A percentile compares a stretch with the other conserved stretches of the same genome.
Evolutionary conservation across 2,329 filamentous ascomycete species (phyloP).

Genomic region (Monosporascus ibericus): DNA sequence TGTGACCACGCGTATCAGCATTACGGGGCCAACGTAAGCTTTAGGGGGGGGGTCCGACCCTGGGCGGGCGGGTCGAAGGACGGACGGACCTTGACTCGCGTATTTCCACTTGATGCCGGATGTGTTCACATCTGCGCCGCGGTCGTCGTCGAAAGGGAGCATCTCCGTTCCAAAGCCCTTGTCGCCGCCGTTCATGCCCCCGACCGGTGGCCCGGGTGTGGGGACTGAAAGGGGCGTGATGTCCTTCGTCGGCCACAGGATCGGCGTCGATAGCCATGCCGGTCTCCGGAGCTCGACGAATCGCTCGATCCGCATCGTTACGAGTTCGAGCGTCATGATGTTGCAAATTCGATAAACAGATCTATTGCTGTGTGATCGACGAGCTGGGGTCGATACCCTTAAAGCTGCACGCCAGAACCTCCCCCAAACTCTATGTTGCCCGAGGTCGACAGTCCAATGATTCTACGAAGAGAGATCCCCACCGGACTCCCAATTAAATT

Average conservation of each 20-base stretch:
- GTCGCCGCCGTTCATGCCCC: not conserved
- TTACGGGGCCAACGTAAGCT: not conserved
- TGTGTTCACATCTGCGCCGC: constrained; percentile 3
- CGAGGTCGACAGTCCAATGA: too few relatives aligned
- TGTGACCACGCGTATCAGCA: constrained; percentile 1
- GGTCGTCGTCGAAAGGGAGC: constrained; percentile 8
- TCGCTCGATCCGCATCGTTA: not conserved
- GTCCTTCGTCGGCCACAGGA: not conserved
- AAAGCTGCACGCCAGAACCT: too few relatives aligned
- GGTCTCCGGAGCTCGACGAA: not conserved
- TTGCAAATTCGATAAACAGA: too few relatives aligned
- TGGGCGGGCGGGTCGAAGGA: not conserved
- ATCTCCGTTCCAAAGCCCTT: not conserved
- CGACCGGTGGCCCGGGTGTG: not conserved
- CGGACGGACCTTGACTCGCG: constrained; percentile 22
- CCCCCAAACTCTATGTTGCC: too few relatives aligned
- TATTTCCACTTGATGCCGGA: constrained; percentile 22
- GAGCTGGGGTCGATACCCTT: too few relatives aligned
- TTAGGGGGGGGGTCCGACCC: not conserved
- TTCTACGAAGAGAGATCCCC: too few relatives aligned
- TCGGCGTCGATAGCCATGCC: not conserved
- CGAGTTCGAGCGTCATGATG: not conserved
- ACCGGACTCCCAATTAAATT: too few relatives aligned
- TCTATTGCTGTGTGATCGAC: too few relatives aligned
- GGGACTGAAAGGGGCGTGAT: not conserved